These are phyloP conservation scores for Arthrobotrys musiformis DNA, from an alignment of 2,329 filamentous ascomycete species.

Conservation along the genomic window DNA sequence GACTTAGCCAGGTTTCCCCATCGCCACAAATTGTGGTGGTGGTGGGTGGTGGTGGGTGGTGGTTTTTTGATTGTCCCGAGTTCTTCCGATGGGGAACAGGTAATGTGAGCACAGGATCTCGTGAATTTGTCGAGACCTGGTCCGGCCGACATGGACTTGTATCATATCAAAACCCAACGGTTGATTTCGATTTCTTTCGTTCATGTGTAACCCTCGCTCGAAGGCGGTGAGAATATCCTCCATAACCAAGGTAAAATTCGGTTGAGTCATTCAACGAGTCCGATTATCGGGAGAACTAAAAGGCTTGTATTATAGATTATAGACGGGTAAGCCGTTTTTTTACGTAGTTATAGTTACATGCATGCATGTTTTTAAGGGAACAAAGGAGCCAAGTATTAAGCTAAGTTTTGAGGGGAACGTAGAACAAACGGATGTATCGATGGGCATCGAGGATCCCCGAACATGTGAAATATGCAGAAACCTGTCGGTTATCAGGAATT, in stretches of 20 bases:
- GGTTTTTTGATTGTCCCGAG: constrained; percentile 43
- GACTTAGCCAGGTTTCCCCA: constrained; percentile 9
- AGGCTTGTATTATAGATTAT: too few relatives aligned
- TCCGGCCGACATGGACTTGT: neutral
- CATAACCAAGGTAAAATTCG: constrained; percentile 27
- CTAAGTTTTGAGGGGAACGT: neutral
- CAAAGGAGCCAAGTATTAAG: too few relatives aligned
- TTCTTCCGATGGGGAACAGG: constrained; percentile 46
- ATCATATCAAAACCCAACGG: constrained; percentile 7
- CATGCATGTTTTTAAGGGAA: too few relatives aligned
- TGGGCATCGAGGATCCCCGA: too few relatives aligned
- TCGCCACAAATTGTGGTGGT: constrained; percentile 36
- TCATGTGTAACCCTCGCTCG: constrained; percentile 15
- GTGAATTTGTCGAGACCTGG: constrained; percentile 18
- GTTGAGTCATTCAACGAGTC: constrained; percentile 29
- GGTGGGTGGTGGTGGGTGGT: too few relatives aligned
- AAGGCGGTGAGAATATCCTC: too few relatives aligned
- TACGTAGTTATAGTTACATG: too few relatives aligned
- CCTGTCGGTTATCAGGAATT: constrained; percentile 28
- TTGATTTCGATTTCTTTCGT: constrained; percentile 7
- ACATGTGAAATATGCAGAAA: constrained; percentile 43
- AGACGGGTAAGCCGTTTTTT: neutral
- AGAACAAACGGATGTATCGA: constrained; percentile 6
- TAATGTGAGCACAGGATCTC: neutral
- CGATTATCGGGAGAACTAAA: constrained; percentile 5